Evolutionary conservation across 106 monocot species (phyloP).

Genomic region (Acorus gramineus): DNA sequence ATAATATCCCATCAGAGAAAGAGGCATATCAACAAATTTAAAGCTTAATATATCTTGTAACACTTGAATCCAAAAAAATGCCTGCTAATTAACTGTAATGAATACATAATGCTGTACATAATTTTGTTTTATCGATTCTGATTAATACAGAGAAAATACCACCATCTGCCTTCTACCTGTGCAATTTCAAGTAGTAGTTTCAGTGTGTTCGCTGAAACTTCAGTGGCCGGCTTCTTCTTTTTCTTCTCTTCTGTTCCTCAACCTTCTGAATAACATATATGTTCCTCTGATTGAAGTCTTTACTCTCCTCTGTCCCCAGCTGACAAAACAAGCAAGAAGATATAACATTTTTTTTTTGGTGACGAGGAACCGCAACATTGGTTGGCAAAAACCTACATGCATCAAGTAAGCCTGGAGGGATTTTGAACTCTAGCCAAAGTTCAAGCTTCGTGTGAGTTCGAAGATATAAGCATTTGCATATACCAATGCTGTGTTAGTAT

Average conservation of each 20-base stretch:
- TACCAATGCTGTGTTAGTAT: too few species aligned
- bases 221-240: slow-evolving; percentile 26
- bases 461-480: too few species aligned
- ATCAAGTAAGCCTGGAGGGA: too few species aligned
- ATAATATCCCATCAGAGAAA: too few species aligned
- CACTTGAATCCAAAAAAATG: too few species aligned
- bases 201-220: slow-evolving; percentile 21
- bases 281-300: slow-evolving; percentile 61
- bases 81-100: background rate
- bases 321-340: slow-evolving; percentile 14
- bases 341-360: too few species aligned
- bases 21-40: too few species aligned
- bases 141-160: background rate
- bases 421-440: too few species aligned
- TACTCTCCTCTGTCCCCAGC: slow-evolving; percentile 65
- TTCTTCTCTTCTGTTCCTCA: slow-evolving; percentile 66
- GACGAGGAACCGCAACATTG: too few species aligned
- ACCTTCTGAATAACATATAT: slow-evolving; percentile 50
- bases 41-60: too few species aligned
- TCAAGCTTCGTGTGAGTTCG: too few species aligned
- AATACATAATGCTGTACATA: slow-evolving; percentile 7
- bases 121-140: slow-evolving; percentile 22
- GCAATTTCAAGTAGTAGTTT: slow-evolving; percentile 2
- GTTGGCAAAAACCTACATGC: too few species aligned
- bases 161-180: slow-evolving; percentile 17